phyloP scores from a whole-genome alignment of 495 filamentous ascomycete genomes.

The Schizothecium vesticola region DNA sequence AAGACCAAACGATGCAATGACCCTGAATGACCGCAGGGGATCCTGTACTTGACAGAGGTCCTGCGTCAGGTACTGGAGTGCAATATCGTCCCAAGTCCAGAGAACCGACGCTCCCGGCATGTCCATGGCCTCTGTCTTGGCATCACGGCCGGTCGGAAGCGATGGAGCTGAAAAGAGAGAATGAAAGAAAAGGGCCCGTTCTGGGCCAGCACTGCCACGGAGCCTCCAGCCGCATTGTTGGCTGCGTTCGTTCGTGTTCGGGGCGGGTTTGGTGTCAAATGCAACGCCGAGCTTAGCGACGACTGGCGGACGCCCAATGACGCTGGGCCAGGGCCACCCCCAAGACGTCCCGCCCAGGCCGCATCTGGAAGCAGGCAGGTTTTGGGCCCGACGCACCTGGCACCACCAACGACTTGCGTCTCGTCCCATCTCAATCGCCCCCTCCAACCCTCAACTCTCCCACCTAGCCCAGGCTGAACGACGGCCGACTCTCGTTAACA shows the following conservation, averaged over 20 bases:
- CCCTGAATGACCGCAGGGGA: neutral
- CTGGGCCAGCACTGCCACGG: neutral
- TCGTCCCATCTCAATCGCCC: neutral
- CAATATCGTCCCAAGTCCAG: neutral
- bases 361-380: neutral
- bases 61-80: neutral
- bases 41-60: neutral
- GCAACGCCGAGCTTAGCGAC: neutral
- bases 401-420: neutral
- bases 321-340: neutral
- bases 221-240: neutral
- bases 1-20: neutral
- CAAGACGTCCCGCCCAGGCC: neutral
- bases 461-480: neutral
- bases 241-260: neutral
- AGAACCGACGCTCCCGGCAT: neutral
- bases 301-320: neutral
- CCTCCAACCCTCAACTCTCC: neutral
- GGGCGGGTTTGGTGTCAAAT: neutral
- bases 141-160: neutral
- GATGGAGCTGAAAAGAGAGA: neutral
- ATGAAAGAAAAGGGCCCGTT: neutral
- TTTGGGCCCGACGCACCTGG: neutral
- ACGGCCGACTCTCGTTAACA: neutral
- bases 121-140: neutral